Evolutionary conservation across 768 basidiomycete species (phyloP), one percentile per base, ranked within the genome.

Genomic region (Kwoniella heveanensis): DNA sequence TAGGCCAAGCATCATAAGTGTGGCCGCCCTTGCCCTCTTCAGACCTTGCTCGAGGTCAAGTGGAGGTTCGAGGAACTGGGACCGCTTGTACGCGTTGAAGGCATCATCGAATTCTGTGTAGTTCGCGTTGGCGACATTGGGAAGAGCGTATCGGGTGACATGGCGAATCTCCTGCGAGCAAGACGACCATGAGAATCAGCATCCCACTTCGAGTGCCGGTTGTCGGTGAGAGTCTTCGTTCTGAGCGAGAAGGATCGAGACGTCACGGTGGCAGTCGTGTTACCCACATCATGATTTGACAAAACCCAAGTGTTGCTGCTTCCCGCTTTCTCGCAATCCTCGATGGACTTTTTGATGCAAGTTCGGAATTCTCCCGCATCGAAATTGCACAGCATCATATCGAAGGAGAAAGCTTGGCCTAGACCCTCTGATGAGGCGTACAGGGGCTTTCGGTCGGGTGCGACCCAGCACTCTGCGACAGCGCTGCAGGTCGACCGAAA

Each of bases 381-480:
- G 64, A 57, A 76, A 29, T 65, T 64, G 26, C 64, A 67, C 48
- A 71, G 57, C 44, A 76, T 62, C 29, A 76, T 67, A 60, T 73
- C 72, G 63, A 76, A 76, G 3, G 69, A 69, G 70, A 76, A 76
- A 19, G 69, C 61, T 44, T 76, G 74, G 22, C 74, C 74, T 22
- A 76, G 66, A 49, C 71, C 71, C 1, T 69, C 66, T 0, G 72
- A 54, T 2, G 70, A 68, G 13, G 74, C 74, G 52, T 73, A 76
- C 17, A 65, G 61, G 30, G 64, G 66, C 50, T 73, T 69, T 15
- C 72, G 61, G 46, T 73, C 69, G 1, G 68, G 55, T 17, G 69
- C 68, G 29, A 73, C 72, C 74, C 74, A 76, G 4, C 69, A 65
- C 60, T 76, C 74, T 2, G 74, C 74, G 2, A 76, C 74, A 22